A percentile compares a stretch with the other conserved stretches of the same genome.
Conservation (phyloP, 441 rosid species). For the Erysimum cheiri region DNA sequence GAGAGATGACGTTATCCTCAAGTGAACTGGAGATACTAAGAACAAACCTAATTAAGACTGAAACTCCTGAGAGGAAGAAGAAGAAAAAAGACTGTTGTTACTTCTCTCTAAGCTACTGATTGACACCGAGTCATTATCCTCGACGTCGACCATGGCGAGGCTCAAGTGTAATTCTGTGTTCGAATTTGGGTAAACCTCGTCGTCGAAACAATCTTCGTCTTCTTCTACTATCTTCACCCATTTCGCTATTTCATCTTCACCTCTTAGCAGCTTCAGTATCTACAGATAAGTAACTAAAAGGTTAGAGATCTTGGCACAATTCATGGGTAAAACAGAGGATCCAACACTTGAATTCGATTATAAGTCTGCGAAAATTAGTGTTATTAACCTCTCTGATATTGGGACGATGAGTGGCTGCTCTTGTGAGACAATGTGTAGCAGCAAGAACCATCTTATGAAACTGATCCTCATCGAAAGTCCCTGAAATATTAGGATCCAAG, state of each 20-base stretch:
- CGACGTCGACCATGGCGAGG: constrained; percentile 77
- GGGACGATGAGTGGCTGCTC: constrained; percentile 79
- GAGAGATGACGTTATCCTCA: constrained; percentile 8
- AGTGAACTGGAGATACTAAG: constrained; percentile 16
- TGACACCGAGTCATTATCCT: constrained; percentile 60
- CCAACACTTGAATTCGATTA: background rate
- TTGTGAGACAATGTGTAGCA: constrained; percentile 69
- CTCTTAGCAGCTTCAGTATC: constrained; percentile 69
- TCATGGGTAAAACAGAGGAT: constrained; percentile 2
- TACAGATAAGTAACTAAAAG: constrained; percentile 32
- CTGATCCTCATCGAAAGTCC: constrained; percentile 56
- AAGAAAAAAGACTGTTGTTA: constrained; percentile 47
- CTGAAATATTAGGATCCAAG: constrained; percentile 65
- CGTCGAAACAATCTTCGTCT: constrained; percentile 56
- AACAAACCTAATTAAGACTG: constrained; percentile 30
- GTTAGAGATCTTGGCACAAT: constrained; percentile 4
- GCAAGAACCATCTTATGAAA: constrained; percentile 75
- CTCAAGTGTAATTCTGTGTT: constrained; percentile 63
- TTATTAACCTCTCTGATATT: constrained; percentile 63
- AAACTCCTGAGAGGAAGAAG: constrained; percentile 63
- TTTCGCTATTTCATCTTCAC: constrained; percentile 50
- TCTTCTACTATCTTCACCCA: constrained; percentile 50
- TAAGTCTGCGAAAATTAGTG: background rate
- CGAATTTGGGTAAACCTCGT: constrained; percentile 80
- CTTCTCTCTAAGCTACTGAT: constrained; percentile 66